These are phyloP conservation scores for Neonectria faginata DNA, from an alignment of 2,329 filamentous ascomycete genomes.

Conservation along the genomic window DNA sequence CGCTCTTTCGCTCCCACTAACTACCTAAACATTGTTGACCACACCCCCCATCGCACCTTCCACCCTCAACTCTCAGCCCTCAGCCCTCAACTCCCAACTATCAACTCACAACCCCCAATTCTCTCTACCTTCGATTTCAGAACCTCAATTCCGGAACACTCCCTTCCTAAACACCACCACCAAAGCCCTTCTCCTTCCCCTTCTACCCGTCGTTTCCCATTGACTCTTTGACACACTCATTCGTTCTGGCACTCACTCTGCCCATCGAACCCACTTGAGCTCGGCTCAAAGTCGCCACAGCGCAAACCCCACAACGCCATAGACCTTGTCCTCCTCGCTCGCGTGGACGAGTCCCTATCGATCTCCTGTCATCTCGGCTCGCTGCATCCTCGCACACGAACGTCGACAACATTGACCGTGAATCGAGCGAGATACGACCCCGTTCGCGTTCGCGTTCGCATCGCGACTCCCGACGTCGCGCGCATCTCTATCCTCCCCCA, in stretches of 20 bases:
- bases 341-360: slow-evolving; percentile 11
- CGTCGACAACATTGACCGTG: slow-evolving; percentile 35
- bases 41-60: background rate
- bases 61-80: background rate
- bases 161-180: background rate
- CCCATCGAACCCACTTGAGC: background rate
- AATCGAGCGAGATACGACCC: slow-evolving; percentile 35
- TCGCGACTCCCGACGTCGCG: slow-evolving; percentile 39
- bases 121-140: slow-evolving; percentile 12
- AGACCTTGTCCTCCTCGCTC: background rate
- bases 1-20: slow-evolving; percentile 16
- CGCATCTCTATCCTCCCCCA: slow-evolving; percentile 31
- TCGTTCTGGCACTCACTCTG: background rate
- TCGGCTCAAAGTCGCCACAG: slow-evolving; percentile 1
- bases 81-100: background rate
- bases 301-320: slow-evolving; percentile 19
- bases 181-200: background rate
- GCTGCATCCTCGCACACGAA: slow-evolving; percentile 33
- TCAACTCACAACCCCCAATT: slow-evolving; percentile 1
- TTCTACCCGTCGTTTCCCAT: slow-evolving; percentile 2
- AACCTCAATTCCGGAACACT: background rate
- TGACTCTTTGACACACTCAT: slow-evolving; percentile 12
- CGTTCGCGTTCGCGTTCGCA: slow-evolving; percentile 46
- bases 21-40: slow-evolving; percentile 22
- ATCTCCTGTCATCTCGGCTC: slow-evolving; percentile 27